Conservation (phyloP, 2,329 filamentous ascomycete species). For the Elsinoe batatas region DNA sequence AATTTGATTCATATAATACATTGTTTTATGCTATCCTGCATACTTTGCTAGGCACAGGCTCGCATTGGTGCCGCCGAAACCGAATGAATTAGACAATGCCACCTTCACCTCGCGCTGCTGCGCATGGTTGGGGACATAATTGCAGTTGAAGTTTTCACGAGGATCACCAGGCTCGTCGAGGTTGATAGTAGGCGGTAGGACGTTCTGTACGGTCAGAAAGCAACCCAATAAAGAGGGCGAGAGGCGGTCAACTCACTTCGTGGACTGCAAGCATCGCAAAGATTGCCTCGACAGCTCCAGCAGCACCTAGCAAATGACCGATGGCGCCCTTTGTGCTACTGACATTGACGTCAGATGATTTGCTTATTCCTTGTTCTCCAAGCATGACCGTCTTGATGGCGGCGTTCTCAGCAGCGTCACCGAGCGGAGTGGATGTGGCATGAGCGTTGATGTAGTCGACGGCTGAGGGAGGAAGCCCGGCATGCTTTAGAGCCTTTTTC, state of each 20-base stretch:
- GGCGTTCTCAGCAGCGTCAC: conserved; percentile 76
- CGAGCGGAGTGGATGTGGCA: conserved; percentile 76
- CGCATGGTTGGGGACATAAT: conserved; percentile 65
- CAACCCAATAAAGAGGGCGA: neutral
- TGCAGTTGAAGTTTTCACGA: conserved; percentile 61
- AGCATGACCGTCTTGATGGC: conserved; percentile 73
- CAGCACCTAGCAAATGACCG: conserved; percentile 83
- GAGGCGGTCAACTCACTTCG: conserved; percentile 48
- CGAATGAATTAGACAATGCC: conserved; percentile 89
- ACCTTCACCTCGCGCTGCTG: conserved; percentile 63
- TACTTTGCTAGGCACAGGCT: conserved; percentile 63
- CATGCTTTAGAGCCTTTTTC: conserved; percentile 68
- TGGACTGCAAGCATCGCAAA: conserved; percentile 72
- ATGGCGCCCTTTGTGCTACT: conserved; percentile 92
- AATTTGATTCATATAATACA: neutral
- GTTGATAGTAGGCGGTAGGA: conserved; percentile 80
- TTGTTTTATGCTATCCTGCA: neutral
- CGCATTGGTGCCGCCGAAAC: conserved; percentile 94
- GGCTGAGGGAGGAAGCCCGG: conserved; percentile 54
- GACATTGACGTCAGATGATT: conserved; percentile 60
- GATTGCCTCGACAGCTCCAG: conserved; percentile 81
- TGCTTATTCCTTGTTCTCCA: conserved; percentile 55
- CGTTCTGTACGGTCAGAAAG: conserved; percentile 44
- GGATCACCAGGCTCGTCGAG: conserved; percentile 52
- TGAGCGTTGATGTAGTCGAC: conserved; percentile 95